Evolutionary conservation across 345 rosid genomes (phyloP).

Genomic region (Brassica incana): DNA sequence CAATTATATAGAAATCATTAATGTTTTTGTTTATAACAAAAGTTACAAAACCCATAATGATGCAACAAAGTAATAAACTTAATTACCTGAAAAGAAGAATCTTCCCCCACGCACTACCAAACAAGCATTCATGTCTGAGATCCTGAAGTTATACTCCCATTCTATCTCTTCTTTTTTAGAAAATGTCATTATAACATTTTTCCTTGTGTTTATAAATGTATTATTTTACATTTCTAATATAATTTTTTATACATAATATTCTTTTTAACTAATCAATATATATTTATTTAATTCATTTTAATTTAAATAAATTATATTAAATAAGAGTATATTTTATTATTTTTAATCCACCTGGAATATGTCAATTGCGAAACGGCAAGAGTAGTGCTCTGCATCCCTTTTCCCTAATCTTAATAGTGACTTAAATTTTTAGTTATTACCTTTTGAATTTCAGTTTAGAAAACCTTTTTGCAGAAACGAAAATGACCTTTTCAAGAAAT

Average conservation of each 20-base stretch:
- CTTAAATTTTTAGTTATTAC: slow-evolving; percentile 28
- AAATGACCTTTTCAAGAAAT: not conserved
- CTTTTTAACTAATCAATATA: no score
- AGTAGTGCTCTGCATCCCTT: no score
- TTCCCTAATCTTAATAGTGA: slow-evolving; percentile 19
- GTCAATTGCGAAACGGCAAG: no score
- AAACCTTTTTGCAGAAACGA: not conserved
- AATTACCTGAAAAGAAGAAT: slow-evolving; percentile 30
- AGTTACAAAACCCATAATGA: slow-evolving; percentile 18
- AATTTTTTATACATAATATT: no score
- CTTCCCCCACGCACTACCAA: slow-evolving; percentile 40
- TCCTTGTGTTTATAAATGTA: no score
- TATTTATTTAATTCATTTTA: no score
- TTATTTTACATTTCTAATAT: no score
- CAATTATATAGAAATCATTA: slow-evolving; percentile 46
- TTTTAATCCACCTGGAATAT: no score
- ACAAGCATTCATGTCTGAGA: slow-evolving; percentile 51
- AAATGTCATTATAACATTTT: no score
- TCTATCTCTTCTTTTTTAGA: no score
- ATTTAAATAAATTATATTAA: no score
- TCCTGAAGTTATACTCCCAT: slow-evolving; percentile 36
- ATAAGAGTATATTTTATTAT: no score
- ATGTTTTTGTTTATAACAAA: slow-evolving; percentile 22
- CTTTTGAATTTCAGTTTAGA: not conserved
- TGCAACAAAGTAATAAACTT: slow-evolving; percentile 26